These are phyloP conservation scores for Pleurotus djamor DNA, from an alignment of 768 basidiomycete genomes.

Conservation along the genomic window DNA sequence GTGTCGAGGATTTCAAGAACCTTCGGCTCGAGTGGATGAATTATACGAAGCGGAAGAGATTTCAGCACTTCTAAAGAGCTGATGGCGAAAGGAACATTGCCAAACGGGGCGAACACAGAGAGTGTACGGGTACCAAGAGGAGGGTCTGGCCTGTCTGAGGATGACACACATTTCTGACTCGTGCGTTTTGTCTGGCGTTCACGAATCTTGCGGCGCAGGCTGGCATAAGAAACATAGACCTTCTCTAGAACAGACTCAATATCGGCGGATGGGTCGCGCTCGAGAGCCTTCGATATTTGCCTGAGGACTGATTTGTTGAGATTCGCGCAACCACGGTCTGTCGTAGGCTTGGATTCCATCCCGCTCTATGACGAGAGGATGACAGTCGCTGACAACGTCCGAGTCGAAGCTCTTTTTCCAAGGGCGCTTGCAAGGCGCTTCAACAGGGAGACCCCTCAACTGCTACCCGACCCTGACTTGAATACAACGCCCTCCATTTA, in stretches of 20 bases:
- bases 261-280: background rate
- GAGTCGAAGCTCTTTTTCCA: no score
- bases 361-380: background rate
- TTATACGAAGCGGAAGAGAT: no score
- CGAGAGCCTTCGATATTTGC: background rate
- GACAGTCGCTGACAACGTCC: background rate
- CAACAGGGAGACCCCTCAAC: no score
- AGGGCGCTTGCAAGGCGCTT: no score
- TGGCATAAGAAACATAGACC: background rate
- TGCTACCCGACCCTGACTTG: no score
- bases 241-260: background rate
- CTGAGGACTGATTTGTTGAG: background rate
- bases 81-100: no score
- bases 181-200: background rate
- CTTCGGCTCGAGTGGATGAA: background rate
- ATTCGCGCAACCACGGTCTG: background rate
- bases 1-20: background rate
- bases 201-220: background rate
- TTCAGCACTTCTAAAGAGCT: no score
- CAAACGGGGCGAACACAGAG: background rate
- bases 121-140: background rate
- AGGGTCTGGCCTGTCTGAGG: background rate
- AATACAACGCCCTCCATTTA: no score
- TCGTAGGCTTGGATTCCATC: background rate
- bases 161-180: no score